Percentiles rank a stretch among this genome's conserved stretches.
phyloP scores from a whole-genome alignment of 768 basidiomycete species.

The Boletus reticulatus region DNA sequence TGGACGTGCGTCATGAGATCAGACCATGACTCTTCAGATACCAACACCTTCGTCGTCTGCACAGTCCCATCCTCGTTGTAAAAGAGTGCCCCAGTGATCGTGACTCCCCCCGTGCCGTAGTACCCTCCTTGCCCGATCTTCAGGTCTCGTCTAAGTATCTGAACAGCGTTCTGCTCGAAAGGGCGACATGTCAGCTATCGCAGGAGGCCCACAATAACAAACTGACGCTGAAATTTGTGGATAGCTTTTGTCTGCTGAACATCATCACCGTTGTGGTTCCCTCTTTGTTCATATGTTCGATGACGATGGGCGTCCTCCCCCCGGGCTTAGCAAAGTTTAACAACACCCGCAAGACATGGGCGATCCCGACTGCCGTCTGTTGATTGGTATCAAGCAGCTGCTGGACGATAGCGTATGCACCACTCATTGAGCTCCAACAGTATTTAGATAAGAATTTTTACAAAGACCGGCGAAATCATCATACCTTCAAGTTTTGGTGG shows the following conservation, averaged over 20 bases:
- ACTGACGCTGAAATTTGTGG: background rate
- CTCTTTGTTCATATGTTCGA: constrained; percentile 2
- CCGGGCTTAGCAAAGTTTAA: constrained; percentile 10
- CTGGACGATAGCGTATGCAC: constrained; percentile 3
- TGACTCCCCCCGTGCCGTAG: background rate
- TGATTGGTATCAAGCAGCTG: constrained; percentile 1
- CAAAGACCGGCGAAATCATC: background rate
- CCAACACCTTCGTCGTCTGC: background rate
- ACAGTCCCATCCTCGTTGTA: constrained; percentile 2
- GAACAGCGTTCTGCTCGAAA: background rate
- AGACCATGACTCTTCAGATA: constrained; percentile 5
- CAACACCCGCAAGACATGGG: constrained; percentile 53
- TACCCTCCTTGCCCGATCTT: background rate
- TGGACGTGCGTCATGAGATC: constrained; percentile 9
- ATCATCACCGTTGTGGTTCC: constrained; percentile 5
- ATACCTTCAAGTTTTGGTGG: background rate
- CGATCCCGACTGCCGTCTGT: constrained; percentile 33
- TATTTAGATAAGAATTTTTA: background rate
- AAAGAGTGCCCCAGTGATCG: constrained; percentile 6
- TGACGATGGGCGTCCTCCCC: background rate
- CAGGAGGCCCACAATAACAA: background rate
- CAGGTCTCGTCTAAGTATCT: background rate
- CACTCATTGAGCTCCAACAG: constrained; percentile 2
- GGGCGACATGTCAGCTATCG: background rate
- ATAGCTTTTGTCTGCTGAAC: constrained; percentile 8